Percentiles rank a stretch among this genome's conserved stretches.
phyloP scores from a whole-genome alignment of 768 basidiomycete species.

The Boletus reticulatus region DNA sequence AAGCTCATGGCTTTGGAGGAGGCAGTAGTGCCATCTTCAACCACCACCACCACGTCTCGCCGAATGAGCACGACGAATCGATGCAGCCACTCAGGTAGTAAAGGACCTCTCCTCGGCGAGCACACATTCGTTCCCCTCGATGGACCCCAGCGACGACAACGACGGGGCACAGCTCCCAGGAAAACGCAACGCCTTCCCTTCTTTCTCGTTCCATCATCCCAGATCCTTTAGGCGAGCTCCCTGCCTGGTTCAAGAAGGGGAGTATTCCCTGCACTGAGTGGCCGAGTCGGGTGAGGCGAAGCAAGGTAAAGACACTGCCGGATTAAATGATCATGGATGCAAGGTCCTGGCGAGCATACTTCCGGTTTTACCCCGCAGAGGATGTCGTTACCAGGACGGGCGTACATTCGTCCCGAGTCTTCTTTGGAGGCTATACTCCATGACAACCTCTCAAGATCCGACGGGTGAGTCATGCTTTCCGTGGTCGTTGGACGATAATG shows the following conservation, averaged over 20 bases:
- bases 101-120: constrained; percentile 11
- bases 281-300: too few species aligned
- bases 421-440: background rate
- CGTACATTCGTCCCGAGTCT: background rate
- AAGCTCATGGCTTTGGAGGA: background rate
- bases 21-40: background rate
- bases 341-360: too few species aligned
- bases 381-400: background rate
- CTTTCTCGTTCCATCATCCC: constrained; percentile 61
- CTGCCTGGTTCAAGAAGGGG: constrained; percentile 57
- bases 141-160: constrained; percentile 27
- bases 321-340: too few species aligned
- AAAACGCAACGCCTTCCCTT: constrained; percentile 15
- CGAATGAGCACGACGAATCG: constrained; percentile 45
- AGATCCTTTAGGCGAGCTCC: constrained; percentile 55
- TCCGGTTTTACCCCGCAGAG: background rate
- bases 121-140: constrained; percentile 25
- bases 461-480: background rate
- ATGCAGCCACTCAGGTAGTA: constrained; percentile 37
- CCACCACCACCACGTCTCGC: constrained; percentile 13
- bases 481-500: background rate
- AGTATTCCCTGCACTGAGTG: too few species aligned
- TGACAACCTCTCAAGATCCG: background rate
- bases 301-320: too few species aligned
- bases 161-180: constrained; percentile 19